These are phyloP conservation scores for Xylaria scruposa DNA, from an alignment of 495 filamentous ascomycete species.

Conservation along the genomic window DNA sequence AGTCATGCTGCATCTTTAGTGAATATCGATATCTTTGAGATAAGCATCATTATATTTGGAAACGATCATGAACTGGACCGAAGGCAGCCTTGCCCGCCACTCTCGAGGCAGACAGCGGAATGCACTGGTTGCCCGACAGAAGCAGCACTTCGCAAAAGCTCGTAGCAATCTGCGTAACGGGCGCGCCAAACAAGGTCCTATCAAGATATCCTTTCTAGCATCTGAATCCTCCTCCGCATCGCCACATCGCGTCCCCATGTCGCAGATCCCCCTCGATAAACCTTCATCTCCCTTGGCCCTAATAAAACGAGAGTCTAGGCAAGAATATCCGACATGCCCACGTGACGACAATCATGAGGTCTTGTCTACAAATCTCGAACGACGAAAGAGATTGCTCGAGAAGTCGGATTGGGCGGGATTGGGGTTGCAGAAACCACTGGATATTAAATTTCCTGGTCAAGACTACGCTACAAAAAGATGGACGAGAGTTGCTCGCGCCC, in stretches of 20 bases:
- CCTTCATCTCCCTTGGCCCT: constrained; percentile 2
- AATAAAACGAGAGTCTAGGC: constrained; percentile 14
- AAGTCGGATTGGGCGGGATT: constrained; percentile 42
- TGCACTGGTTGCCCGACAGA: constrained; percentile 45
- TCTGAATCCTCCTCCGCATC: constrained; percentile 19
- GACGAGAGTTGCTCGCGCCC: constrained; percentile 23
- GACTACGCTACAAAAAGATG: constrained; percentile 35
- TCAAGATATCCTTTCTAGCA: constrained; percentile 37
- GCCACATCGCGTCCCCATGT: constrained; percentile 9
- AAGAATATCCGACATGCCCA: neutral
- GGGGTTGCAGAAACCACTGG: constrained; percentile 37
- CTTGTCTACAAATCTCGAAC: constrained; percentile 27
- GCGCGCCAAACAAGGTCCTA: constrained; percentile 30
- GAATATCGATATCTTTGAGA: neutral
- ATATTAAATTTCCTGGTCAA: constrained; percentile 38
- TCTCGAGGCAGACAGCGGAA: constrained; percentile 43
- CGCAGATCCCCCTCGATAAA: neutral
- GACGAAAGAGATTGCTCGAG: constrained; percentile 34
- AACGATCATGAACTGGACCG: constrained; percentile 54
- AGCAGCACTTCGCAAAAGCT: constrained; percentile 50
- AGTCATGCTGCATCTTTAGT: neutral
- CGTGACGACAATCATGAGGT: neutral
- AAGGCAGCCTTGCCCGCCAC: constrained; percentile 49
- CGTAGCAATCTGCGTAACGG: constrained; percentile 34
- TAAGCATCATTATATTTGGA: constrained; percentile 16